A percentile compares a stretch with the other conserved stretches of the same genome.
Conservation (phyloP, 805 yeast species). For the Hanseniaspora jakobsenii region DNA sequence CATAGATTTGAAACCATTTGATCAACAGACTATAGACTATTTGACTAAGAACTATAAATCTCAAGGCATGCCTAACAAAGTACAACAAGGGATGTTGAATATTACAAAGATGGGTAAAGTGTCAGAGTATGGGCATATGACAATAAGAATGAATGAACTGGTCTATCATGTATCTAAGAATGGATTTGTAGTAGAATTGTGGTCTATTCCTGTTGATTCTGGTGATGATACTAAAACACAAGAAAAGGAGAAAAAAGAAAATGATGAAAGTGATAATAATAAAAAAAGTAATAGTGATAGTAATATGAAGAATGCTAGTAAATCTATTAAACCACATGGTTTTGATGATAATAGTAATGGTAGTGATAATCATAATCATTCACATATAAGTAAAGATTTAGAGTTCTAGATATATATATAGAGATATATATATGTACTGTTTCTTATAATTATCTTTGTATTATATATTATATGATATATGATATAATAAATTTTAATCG, state of each 20-base stretch:
- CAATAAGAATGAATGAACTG: slow-evolving; percentile 57
- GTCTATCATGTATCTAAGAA: slow-evolving; percentile 77
- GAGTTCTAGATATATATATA: slow-evolving; percentile 2
- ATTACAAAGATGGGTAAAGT: slow-evolving; percentile 58
- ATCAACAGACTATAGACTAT: slow-evolving; percentile 53
- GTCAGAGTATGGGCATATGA: slow-evolving; percentile 70
- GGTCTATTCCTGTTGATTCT: slow-evolving; percentile 96
- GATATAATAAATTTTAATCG: too few species aligned
- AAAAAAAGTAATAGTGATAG: not conserved
- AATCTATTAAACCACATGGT: slow-evolving; percentile 10
- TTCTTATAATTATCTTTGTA: not conserved
- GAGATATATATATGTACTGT: not conserved
- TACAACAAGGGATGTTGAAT: slow-evolving; percentile 79
- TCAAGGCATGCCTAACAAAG: slow-evolving; percentile 53
- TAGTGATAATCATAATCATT: slow-evolving; percentile 12
- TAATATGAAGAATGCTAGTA: slow-evolving; percentile 12
- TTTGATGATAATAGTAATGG: slow-evolving; percentile 13
- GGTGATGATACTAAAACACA: slow-evolving; percentile 32
- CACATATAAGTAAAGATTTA: slow-evolving; percentile 12
- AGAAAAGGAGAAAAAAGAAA: not conserved
- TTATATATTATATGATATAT: too few species aligned
- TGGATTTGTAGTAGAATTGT: slow-evolving; percentile 76
- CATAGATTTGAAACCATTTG: slow-evolving; percentile 68
- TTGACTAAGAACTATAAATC: slow-evolving; percentile 55
- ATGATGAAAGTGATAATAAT: slow-evolving; percentile 21